Evolutionary conservation across 768 basidiomycete species (phyloP).

Genomic region (Phanerochaete sordida): DNA sequence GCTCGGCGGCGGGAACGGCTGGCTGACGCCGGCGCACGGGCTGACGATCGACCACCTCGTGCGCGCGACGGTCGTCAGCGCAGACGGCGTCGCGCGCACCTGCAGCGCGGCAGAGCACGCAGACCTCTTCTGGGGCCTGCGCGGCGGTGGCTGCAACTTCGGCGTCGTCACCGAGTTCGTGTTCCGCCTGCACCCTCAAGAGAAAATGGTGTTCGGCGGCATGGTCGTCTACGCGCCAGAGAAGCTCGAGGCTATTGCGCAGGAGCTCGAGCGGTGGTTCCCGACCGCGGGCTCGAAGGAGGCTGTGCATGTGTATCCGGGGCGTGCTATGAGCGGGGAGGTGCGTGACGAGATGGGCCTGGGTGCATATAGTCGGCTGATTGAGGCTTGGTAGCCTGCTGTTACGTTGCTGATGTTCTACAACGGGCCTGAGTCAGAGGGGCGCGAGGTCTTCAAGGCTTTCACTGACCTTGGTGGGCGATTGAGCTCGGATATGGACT

Average conservation of each 20-base stretch:
- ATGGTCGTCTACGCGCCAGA: constrained; percentile 31
- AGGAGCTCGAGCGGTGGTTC: no score
- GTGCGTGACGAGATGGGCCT: constrained; percentile 20
- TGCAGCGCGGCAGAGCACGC: constrained; percentile 17
- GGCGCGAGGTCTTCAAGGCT: constrained; percentile 34
- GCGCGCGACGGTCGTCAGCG: constrained; percentile 39
- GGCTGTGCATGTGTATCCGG: constrained; percentile 32
- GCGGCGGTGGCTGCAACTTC: constrained; percentile 50
- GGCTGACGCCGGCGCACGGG: constrained; percentile 38
- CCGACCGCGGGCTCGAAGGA: constrained; percentile 23
- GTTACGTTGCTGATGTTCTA: constrained; percentile 36
- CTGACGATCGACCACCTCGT: constrained; percentile 42
- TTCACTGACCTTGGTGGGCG: constrained; percentile 42
- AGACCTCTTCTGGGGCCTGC: constrained; percentile 46
- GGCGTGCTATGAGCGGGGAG: constrained; percentile 35
- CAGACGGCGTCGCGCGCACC: constrained; percentile 35
- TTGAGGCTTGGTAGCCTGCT: neutral
- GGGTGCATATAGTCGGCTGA: neutral
- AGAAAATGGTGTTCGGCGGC: constrained; percentile 41
- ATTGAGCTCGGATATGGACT: no score
- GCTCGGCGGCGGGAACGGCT: constrained; percentile 55
- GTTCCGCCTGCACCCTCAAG: constrained; percentile 41
- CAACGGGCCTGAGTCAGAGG: constrained; percentile 45
- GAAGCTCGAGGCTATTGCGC: constrained; percentile 19
- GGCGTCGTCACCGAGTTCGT: constrained; percentile 49